These are phyloP conservation scores for Triticum urartu DNA, from an alignment of 176 grass and related monocot genomes.

Conservation along the genomic window DNA sequence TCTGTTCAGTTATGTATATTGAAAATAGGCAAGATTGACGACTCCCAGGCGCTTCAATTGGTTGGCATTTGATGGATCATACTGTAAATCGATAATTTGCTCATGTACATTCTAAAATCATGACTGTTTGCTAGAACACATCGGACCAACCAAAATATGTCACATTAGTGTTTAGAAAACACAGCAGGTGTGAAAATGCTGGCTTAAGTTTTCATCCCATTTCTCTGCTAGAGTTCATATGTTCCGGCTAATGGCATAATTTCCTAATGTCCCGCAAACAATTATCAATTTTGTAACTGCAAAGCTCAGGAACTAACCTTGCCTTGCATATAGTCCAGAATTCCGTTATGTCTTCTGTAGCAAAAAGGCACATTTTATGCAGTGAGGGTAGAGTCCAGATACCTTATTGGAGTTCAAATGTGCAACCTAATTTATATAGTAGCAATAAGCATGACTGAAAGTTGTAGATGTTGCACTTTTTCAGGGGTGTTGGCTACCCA, in stretches of 20 bases:
- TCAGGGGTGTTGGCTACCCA: slow-evolving; percentile 80
- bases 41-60: background rate
- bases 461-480: slow-evolving; percentile 26
- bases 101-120: background rate
- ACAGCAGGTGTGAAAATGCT: background rate
- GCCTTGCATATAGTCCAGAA: background rate
- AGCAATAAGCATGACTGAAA: slow-evolving; percentile 30
- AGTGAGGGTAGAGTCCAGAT: background rate
- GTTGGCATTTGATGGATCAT: background rate
- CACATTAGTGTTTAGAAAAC: background rate
- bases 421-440: slow-evolving; percentile 15
- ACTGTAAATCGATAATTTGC: background rate
- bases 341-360: background rate
- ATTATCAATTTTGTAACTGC: background rate
- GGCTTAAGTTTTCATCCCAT: no score
- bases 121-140: background rate
- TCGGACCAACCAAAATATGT: background rate
- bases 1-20: background rate
- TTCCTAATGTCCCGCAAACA: background rate
- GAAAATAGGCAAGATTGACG: background rate
- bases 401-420: background rate
- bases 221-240: background rate
- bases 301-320: background rate
- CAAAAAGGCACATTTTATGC: slow-evolving; percentile 1
- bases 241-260: slow-evolving; percentile 7